phyloP scores from a whole-genome alignment of 2,329 filamentous ascomycete genomes.

The Pestalotiopsis fici region DNA sequence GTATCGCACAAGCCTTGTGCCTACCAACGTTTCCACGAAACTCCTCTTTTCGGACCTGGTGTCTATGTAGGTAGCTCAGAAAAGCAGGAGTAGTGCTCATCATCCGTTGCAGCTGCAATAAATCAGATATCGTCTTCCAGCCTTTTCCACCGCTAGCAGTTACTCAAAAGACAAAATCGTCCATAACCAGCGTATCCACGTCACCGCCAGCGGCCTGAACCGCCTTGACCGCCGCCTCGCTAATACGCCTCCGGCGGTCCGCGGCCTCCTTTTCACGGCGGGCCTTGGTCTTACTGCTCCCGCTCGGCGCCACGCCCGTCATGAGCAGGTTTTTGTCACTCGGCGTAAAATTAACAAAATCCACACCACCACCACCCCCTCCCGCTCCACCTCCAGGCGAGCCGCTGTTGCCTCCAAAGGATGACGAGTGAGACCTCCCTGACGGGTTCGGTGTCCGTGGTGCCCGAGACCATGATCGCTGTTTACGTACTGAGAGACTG shows the following conservation, averaged over 20 bases:
- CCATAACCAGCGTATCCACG: conserved; percentile 51
- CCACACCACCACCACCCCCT: conserved; percentile 35
- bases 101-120: too few species aligned
- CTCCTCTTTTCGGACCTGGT: too few species aligned
- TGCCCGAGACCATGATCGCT: conserved; percentile 34
- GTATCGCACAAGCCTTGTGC: too few species aligned
- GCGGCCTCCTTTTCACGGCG: conserved; percentile 83
- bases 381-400: conserved; percentile 21
- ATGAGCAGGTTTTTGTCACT: conserved; percentile 77
- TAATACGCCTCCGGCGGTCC: conserved; percentile 71
- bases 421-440: neutral
- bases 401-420: neutral
- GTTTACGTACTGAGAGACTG: conserved; percentile 33
- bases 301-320: conserved; percentile 87
- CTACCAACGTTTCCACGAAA: too few species aligned
- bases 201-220: conserved; percentile 73
- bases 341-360: conserved; percentile 91
- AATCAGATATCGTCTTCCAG: too few species aligned
- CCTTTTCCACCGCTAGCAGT: too few species aligned
- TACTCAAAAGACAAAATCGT: conserved; percentile 38
- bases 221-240: conserved; percentile 68
- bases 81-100: too few species aligned
- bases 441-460: conserved; percentile 10
- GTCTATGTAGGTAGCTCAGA: too few species aligned
- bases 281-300: conserved; percentile 93